Evolutionary conservation across 768 basidiomycete genomes (phyloP).

Genomic region (Phanerodontia chrysosporium): DNA sequence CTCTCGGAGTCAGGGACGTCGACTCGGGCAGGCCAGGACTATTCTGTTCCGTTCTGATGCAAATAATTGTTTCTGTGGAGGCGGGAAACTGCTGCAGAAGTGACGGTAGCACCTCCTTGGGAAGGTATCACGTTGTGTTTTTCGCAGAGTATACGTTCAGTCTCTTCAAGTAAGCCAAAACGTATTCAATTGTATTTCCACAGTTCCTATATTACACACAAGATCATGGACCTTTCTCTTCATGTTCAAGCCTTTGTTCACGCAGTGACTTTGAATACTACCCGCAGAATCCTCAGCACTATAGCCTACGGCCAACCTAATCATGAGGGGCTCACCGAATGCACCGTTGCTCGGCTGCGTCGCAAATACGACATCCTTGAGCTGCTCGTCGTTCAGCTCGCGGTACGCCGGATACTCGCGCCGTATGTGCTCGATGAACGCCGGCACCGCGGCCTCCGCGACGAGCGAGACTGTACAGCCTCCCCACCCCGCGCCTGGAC

Average conservation of each 20-base stretch:
- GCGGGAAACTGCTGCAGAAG: no score
- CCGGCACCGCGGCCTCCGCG: constrained; percentile 52
- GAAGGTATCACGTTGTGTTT: no score
- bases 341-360: constrained; percentile 82
- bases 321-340: constrained; percentile 54
- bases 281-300: background rate
- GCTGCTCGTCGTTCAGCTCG: constrained; percentile 49
- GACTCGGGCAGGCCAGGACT: no score
- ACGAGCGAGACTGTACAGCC: constrained; percentile 86
- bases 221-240: background rate
- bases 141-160: no score
- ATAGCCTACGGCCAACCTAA: background rate
- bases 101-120: no score
- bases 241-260: background rate
- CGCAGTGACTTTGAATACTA: constrained; percentile 11
- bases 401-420: constrained; percentile 62
- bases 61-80: no score
- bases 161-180: background rate
- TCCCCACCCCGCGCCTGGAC: constrained; percentile 87
- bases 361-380: constrained; percentile 73
- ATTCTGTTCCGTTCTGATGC: no score
- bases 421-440: constrained; percentile 61
- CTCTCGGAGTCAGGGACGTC: no score
- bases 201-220: no score
- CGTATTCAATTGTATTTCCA: no score